Evolutionary conservation across 202 grass and related monocot genomes (phyloP).

Genomic region (Setaria viridis): DNA sequence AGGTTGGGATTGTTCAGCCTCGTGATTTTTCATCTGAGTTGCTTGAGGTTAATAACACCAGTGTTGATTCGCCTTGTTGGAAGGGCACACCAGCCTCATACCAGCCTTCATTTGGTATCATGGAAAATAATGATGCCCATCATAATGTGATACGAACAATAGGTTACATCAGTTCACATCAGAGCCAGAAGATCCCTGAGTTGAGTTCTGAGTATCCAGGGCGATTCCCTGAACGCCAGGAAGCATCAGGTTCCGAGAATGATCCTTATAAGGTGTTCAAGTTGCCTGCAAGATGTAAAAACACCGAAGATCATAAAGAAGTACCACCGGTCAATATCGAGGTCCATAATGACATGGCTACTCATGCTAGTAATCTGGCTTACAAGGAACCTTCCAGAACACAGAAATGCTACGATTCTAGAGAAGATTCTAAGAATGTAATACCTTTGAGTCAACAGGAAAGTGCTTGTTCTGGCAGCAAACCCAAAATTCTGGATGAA

Average conservation of each 20-base stretch:
- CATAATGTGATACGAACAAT: constrained; percentile 5
- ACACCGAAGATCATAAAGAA: constrained; percentile 27
- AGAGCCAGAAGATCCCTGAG: constrained; percentile 36
- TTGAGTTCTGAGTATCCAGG: constrained; percentile 29
- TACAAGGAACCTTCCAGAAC: constrained; percentile 27
- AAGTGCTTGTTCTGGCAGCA: constrained; percentile 18
- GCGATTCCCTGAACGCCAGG: constrained; percentile 5
- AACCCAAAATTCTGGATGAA: constrained; percentile 18
- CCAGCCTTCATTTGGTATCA: constrained; percentile 53
- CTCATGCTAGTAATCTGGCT: constrained; percentile 22
- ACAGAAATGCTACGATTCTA: constrained; percentile 20
- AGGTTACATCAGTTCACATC: constrained; percentile 34
- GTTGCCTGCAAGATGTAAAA: constrained; percentile 24
- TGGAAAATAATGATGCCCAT: constrained; percentile 43
- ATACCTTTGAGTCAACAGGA: constrained; percentile 21
- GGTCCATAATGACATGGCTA: constrained; percentile 18
- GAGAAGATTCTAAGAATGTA: constrained; percentile 34
- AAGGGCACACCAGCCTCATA: constrained; percentile 65
- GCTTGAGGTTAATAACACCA: constrained; percentile 66
- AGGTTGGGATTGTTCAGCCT: constrained; percentile 33
- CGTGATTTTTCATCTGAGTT: constrained; percentile 45
- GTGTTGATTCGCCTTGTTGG: constrained; percentile 85
- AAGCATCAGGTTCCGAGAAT: constrained; percentile 37
- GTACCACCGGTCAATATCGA: neutral
- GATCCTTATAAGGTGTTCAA: constrained; percentile 22